phyloP scores from a whole-genome alignment of 2,329 filamentous ascomycete species.

The Aureobasidium sp. region DNA sequence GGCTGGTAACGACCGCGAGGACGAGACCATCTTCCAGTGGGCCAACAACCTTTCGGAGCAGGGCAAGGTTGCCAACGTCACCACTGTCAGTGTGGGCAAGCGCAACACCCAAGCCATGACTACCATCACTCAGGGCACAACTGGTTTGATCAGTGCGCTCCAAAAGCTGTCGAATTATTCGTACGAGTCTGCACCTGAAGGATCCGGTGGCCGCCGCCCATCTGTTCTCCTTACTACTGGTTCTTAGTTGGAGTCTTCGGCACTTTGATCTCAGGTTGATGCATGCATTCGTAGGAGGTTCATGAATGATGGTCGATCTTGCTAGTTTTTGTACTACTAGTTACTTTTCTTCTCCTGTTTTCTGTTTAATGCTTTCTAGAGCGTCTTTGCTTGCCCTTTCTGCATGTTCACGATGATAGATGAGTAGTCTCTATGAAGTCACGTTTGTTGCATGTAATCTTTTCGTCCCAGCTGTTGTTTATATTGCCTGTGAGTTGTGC shows the following conservation, averaged over 20 bases:
- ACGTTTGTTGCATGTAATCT: not conserved
- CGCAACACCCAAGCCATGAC: slow-evolving; percentile 81
- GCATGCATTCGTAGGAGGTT: not conserved
- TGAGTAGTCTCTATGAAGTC: slow-evolving; percentile 1
- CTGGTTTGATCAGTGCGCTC: slow-evolving; percentile 34
- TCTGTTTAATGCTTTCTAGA: not conserved
- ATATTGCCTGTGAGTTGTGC: too few relatives aligned
- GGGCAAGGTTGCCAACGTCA: slow-evolving; percentile 47
- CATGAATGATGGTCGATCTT: not conserved
- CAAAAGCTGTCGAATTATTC: slow-evolving; percentile 7
- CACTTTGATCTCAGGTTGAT: not conserved
- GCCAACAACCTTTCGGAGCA: slow-evolving; percentile 67
- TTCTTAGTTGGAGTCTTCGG: not conserved
- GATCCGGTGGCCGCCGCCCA: not conserved
- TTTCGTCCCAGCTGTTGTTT: too few relatives aligned
- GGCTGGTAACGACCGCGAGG: slow-evolving; percentile 82
- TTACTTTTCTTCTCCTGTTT: not conserved
- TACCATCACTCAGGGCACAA: slow-evolving; percentile 84
- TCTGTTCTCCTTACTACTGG: slow-evolving; percentile 8
- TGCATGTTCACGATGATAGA: not conserved
- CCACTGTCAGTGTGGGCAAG: slow-evolving; percentile 78
- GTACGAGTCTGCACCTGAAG: not conserved
- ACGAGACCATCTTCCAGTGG: slow-evolving; percentile 92
- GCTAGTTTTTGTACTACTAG: not conserved
- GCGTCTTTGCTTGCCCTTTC: not conserved